Conservation (phyloP, 2,329 filamentous ascomycete species). For the Aspergillus sp. region DNA sequence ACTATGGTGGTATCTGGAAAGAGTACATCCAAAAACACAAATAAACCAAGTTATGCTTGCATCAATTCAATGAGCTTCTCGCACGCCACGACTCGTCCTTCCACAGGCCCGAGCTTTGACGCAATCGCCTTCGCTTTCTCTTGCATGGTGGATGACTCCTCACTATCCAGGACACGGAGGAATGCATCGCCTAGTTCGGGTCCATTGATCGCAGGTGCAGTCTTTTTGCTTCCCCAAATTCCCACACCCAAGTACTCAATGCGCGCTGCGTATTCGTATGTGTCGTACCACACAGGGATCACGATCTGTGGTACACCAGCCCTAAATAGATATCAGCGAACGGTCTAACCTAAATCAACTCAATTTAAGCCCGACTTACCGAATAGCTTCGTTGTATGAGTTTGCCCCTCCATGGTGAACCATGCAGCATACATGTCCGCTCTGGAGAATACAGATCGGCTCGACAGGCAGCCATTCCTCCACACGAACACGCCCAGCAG, state of each 20-base stretch:
- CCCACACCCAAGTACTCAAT: constrained; percentile 47
- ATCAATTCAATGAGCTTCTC: constrained; percentile 19
- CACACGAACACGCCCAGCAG: constrained; percentile 35
- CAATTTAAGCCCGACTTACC: constrained; percentile 29
- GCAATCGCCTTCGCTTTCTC: constrained; percentile 13
- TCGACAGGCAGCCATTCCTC: constrained; percentile 44
- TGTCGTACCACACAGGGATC: constrained; percentile 49
- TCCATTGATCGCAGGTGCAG: constrained; percentile 32
- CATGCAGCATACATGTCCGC: constrained; percentile 40
- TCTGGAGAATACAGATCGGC: constrained; percentile 34
- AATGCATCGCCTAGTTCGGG: constrained; percentile 29
- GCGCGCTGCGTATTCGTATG: constrained; percentile 46
- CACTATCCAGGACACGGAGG: constrained; percentile 13
- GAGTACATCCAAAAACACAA: not conserved
- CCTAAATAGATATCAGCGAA: constrained; percentile 24
- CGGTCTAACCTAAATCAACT: too few relatives aligned
- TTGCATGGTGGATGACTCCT: constrained; percentile 1
- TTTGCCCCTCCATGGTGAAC: constrained; percentile 52
- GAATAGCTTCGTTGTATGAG: constrained; percentile 48
- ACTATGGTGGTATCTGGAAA: not conserved
- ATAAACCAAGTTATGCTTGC: not conserved
- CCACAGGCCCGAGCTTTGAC: constrained; percentile 7
- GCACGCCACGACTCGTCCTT: constrained; percentile 22
- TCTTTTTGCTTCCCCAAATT: constrained; percentile 37
- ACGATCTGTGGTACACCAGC: constrained; percentile 48